phyloP scores from a whole-genome alignment of 108 stramenopile species.

The Cylindrotheca fusiformis region DNA sequence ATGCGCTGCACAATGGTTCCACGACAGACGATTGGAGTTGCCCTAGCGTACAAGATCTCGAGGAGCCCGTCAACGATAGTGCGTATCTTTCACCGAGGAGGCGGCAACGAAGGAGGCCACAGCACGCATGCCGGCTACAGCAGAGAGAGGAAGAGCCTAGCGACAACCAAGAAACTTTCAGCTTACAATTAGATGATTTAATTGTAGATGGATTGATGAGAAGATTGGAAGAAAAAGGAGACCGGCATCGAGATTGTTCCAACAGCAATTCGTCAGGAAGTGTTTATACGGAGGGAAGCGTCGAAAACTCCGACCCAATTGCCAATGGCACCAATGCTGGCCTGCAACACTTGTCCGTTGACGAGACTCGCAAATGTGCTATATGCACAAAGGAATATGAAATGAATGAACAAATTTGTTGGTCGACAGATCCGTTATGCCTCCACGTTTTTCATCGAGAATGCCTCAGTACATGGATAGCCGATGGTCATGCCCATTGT shows the following conservation, averaged over 20 bases:
- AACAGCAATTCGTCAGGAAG: constrained; percentile 1
- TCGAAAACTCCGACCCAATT: background rate
- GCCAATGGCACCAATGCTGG: no score
- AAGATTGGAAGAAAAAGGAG: background rate
- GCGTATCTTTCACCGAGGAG: background rate
- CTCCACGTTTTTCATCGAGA: constrained; percentile 9
- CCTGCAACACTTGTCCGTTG: background rate
- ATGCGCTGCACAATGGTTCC: background rate
- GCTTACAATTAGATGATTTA: constrained; percentile 11
- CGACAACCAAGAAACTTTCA: constrained; percentile 8
- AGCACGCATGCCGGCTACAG: background rate
- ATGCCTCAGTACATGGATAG: constrained; percentile 6
- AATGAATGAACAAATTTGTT: constrained; percentile 6
- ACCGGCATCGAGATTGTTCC: background rate
- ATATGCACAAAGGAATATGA: constrained; percentile 3
- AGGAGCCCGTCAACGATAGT: background rate
- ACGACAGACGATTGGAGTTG: constrained; percentile 18
- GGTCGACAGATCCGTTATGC: constrained; percentile 12
- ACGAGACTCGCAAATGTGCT: constrained; percentile 2
- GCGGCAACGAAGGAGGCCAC: background rate
- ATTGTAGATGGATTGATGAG: constrained; percentile 10
- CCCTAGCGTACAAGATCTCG: constrained; percentile 6
- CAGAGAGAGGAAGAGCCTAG: background rate
- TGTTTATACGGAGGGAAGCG: constrained; percentile 4
- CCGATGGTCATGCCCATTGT: constrained; percentile 6